Conservation (phyloP, 345 rosid species). For the Gossypium raimondii region DNA sequence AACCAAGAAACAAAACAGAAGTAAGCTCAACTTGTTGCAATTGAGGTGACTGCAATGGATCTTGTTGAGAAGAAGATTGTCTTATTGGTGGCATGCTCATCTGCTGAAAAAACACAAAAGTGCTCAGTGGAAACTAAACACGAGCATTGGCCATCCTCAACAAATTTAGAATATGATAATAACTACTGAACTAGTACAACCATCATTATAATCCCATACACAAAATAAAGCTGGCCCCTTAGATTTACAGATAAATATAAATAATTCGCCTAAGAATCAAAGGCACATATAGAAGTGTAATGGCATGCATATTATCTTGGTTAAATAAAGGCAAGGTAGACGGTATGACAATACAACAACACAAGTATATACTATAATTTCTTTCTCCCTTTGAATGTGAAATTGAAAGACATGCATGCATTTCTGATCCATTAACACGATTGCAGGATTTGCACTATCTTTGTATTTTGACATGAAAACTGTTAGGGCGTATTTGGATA, state of each 20-base stretch:
- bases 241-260: neutral
- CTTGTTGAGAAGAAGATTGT: conserved; percentile 91
- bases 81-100: conserved; percentile 78
- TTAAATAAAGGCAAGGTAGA: neutral
- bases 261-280: neutral
- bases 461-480: neutral
- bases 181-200: neutral
- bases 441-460: neutral
- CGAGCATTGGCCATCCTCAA: conserved; percentile 1
- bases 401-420: neutral
- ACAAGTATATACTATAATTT: conserved; percentile 3
- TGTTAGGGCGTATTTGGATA: neutral
- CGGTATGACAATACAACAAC: neutral
- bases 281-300: neutral
- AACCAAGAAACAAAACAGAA: conserved; percentile 5
- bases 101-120: conserved; percentile 43
- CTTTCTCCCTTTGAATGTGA: neutral
- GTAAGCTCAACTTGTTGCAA: conserved; percentile 58
- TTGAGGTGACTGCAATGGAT: conserved; percentile 68
- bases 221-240: neutral
- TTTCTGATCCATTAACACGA: neutral
- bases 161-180: neutral
- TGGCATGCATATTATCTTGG: neutral
- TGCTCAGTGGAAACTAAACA: conserved; percentile 12
- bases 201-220: neutral